phyloP scores from a whole-genome alignment of 208 protist genomes.

The Leishmania aethiopica region DNA sequence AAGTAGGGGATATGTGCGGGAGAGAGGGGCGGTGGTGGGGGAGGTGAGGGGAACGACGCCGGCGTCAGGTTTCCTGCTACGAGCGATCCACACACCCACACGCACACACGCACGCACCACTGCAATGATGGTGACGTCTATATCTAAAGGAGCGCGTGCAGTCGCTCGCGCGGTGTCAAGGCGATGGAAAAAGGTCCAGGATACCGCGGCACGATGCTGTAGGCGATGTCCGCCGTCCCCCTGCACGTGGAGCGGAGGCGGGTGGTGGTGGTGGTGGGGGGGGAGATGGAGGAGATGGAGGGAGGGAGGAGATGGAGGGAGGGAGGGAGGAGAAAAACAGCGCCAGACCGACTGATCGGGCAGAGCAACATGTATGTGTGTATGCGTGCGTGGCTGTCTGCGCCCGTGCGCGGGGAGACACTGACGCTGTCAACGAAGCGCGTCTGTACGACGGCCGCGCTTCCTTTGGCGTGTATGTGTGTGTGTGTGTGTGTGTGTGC shows the following conservation, averaged over 20 bases:
- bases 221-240: not conserved
- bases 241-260: not conserved
- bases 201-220: not conserved
- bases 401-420: not conserved
- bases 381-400: not conserved
- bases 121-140: not conserved
- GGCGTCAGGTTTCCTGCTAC: not conserved
- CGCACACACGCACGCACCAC: not conserved
- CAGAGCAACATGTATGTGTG: not conserved
- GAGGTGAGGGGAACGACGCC: not conserved
- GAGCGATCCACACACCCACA: not conserved
- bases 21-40: too few relatives aligned
- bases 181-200: not conserved
- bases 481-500: not conserved
- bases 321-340: not conserved
- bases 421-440: not conserved
- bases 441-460: not conserved
- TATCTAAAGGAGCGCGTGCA: not conserved
- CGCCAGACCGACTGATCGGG: not conserved
- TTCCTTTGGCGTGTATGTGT: not conserved
- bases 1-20: not conserved
- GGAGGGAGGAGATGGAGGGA: too few relatives aligned
- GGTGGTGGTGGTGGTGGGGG: not conserved
- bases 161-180: not conserved
- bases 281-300: too few relatives aligned